A percentile compares a stretch with the other conserved stretches of the same genome.
Evolutionary conservation across 2,329 filamentous ascomycete genomes (phyloP).

Genomic region (Aspergillus novoparasiticus): DNA sequence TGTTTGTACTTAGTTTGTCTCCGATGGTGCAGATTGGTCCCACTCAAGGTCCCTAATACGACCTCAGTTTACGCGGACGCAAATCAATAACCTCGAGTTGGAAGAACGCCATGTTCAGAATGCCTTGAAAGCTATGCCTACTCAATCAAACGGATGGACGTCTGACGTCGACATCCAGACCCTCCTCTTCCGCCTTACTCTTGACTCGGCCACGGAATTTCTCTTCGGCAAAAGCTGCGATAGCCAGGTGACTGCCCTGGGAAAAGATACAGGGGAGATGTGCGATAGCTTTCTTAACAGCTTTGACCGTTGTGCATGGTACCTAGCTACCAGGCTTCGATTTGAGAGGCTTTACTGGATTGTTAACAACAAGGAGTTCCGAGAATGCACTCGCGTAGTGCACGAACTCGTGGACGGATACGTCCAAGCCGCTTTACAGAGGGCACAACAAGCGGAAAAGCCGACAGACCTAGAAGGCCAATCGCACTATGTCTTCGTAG

Average conservation of each 20-base stretch:
- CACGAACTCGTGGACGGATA: conserved; percentile 15
- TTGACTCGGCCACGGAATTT: conserved; percentile 85
- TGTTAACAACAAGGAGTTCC: conserved; percentile 11
- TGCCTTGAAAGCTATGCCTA: conserved; percentile 67
- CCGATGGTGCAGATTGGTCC: conserved; percentile 77
- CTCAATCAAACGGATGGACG: conserved; percentile 51
- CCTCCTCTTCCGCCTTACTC: conserved; percentile 76
- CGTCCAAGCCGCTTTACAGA: conserved; percentile 1
- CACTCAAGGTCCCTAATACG: conserved; percentile 75
- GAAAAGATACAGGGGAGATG: not conserved
- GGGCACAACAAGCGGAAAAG: conserved; percentile 29
- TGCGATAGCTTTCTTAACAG: conserved; percentile 27
- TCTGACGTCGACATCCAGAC: conserved; percentile 69
- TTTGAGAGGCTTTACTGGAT: conserved; percentile 19
- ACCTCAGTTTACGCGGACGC: conserved; percentile 82
- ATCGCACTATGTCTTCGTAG: conserved; percentile 50
- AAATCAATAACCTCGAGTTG: conserved; percentile 75
- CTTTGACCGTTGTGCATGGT: conserved; percentile 36
- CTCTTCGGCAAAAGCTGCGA: conserved; percentile 70
- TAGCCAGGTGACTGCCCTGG: conserved; percentile 42
- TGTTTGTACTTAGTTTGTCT: conserved; percentile 51
- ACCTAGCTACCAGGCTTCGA: conserved; percentile 20
- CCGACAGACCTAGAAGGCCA: conserved; percentile 25
- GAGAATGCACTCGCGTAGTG: conserved; percentile 9
- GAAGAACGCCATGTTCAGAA: conserved; percentile 78